Conservation (phyloP, 371 early-diverging fungal genomes). For the Parasitella parasitica region DNA sequence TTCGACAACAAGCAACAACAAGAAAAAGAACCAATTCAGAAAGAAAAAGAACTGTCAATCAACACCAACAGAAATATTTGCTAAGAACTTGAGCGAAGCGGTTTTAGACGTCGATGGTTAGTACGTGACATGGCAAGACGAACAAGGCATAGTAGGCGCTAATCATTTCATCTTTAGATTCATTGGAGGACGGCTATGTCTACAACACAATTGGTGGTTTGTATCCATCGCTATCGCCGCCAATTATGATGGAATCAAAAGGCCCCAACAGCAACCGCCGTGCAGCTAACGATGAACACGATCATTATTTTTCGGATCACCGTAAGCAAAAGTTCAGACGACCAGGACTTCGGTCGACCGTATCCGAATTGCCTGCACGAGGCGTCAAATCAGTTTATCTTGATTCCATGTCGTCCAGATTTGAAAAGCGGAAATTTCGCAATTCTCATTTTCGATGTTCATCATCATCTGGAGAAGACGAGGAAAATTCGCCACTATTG, state of each 20-base stretch:
- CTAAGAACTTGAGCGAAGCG: constrained; percentile 48
- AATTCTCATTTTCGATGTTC: not conserved
- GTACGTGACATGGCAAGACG: not conserved
- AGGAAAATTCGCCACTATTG: constrained; percentile 24
- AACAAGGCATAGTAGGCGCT: too few species aligned
- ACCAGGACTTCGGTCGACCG: constrained; percentile 39
- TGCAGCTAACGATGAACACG: not conserved
- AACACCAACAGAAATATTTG: constrained; percentile 45
- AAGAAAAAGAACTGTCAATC: constrained; percentile 6
- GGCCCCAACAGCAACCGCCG: not conserved
- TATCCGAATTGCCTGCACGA: constrained; percentile 39
- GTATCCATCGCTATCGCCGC: constrained; percentile 26
- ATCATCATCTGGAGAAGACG: constrained; percentile 13
- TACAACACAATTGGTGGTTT: constrained; percentile 22
- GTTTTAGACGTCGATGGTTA: constrained; percentile 48
- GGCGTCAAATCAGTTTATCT: constrained; percentile 20
- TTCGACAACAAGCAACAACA: constrained; percentile 12
- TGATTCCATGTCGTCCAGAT: constrained; percentile 3
- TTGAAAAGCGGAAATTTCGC: not conserved
- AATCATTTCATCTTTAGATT: constrained; percentile 25
- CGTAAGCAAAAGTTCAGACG: constrained; percentile 22
- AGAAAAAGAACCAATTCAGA: constrained; percentile 13
- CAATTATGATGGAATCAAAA: constrained; percentile 8
- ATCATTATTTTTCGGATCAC: constrained; percentile 10
- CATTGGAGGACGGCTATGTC: constrained; percentile 42